A percentile compares a stretch with the other conserved stretches of the same genome.
These are phyloP conservation scores for Penicillium brevicompactum DNA, from an alignment of 2,329 filamentous ascomycete genomes.

Conservation along the genomic window DNA sequence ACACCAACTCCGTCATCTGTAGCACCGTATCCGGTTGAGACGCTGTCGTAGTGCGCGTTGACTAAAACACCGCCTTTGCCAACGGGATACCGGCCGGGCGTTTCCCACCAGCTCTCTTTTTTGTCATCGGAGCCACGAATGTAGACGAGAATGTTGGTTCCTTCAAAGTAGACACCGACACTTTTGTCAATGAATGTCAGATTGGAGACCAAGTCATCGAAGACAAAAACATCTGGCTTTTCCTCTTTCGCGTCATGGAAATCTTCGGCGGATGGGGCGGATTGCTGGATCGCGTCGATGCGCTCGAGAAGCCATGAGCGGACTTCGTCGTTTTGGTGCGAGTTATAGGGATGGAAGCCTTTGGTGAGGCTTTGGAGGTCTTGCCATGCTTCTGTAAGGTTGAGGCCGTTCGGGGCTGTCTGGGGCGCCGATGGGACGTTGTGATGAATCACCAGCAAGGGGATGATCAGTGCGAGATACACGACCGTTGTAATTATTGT, in stretches of 20 bases:
- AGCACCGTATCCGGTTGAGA: conserved; percentile 87
- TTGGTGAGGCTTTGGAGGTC: conserved; percentile 77
- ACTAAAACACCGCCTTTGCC: conserved; percentile 79
- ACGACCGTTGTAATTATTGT: conserved; percentile 74
- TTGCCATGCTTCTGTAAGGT: conserved; percentile 82
- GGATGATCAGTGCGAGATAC: conserved; percentile 77
- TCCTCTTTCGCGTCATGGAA: conserved; percentile 20
- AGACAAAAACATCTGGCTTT: conserved; percentile 58
- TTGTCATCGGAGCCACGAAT: conserved; percentile 79
- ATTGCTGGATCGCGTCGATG: conserved; percentile 68
- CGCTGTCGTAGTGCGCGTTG: conserved; percentile 93
- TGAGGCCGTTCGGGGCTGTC: conserved; percentile 64
- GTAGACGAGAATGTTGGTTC: conserved; percentile 89
- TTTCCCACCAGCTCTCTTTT: conserved; percentile 72
- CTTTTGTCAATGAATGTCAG: conserved; percentile 65
- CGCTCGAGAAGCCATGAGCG: conserved; percentile 73
- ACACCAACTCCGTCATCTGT: conserved; percentile 94
- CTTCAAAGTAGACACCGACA: conserved; percentile 78
- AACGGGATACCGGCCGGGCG: conserved; percentile 51
- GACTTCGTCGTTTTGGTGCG: conserved; percentile 76
- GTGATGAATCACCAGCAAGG: conserved; percentile 73
- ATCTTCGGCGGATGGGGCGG: conserved; percentile 49
- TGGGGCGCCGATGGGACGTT: conserved; percentile 69
- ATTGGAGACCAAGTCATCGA: conserved; percentile 79
- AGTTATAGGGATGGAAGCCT: conserved; percentile 87